Conservation (phyloP, 768 basidiomycete species). For the Termitomyces sp. region DNA sequence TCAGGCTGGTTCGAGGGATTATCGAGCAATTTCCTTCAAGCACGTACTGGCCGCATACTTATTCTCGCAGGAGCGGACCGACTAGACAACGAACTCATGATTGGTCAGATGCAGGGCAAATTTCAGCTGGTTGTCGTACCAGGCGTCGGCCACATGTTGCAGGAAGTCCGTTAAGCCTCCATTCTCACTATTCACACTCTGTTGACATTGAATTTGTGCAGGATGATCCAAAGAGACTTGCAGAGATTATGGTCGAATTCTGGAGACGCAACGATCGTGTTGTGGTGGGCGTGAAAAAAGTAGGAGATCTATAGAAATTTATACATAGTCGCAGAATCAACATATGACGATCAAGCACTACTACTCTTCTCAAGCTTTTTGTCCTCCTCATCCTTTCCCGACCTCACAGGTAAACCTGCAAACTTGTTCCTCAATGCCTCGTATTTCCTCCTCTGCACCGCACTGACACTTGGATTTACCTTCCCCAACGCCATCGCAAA, state of each 20-base stretch:
- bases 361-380: slow-evolving; percentile 22
- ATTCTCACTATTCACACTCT: slow-evolving; percentile 1
- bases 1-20: slow-evolving; percentile 89
- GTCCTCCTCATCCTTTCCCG: slow-evolving; percentile 37
- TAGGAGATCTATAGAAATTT: slow-evolving; percentile 32
- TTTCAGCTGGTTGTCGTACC: slow-evolving; percentile 90
- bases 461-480: slow-evolving; percentile 82
- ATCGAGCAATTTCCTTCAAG: slow-evolving; percentile 71
- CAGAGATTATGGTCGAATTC: slow-evolving; percentile 81
- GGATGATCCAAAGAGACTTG: slow-evolving; percentile 82
- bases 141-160: slow-evolving; percentile 89
- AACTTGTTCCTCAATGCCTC: slow-evolving; percentile 77
- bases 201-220: slow-evolving; percentile 23
- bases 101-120: slow-evolving; percentile 95
- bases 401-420: slow-evolving; percentile 64
- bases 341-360: background rate
- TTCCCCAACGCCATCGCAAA: slow-evolving; percentile 74
- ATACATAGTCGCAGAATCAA: background rate
- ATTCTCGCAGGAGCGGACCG: slow-evolving; percentile 91
- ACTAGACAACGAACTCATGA: slow-evolving; percentile 90
- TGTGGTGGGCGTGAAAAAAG: slow-evolving; percentile 53
- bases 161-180: slow-evolving; percentile 62
- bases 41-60: slow-evolving; percentile 78
- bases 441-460: slow-evolving; percentile 76
- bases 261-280: slow-evolving; percentile 85